Conservation (phyloP, 495 filamentous ascomycete species). For the Podospora tetraspora region DNA sequence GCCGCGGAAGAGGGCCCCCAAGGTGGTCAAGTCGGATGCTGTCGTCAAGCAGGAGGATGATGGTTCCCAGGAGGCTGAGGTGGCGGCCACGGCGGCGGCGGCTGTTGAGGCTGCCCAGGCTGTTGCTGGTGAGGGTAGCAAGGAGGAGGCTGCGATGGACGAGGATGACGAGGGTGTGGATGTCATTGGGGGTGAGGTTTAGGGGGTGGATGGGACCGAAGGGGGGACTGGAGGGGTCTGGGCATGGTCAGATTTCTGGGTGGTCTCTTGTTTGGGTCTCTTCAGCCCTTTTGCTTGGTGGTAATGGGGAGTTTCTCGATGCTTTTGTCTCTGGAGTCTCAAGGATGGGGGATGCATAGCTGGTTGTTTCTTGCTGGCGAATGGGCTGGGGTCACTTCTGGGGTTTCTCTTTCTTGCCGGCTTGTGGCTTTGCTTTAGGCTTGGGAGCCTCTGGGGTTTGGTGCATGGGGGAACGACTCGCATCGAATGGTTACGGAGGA, state of each 20-base stretch:
- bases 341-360: not conserved
- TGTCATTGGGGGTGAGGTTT: not conserved
- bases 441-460: not conserved
- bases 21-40: conserved; percentile 6
- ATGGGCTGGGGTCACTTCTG: not conserved
- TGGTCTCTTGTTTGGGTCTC: not conserved
- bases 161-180: not conserved
- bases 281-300: not conserved
- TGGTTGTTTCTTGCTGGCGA: not conserved
- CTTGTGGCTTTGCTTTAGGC: not conserved
- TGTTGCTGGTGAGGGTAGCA: not conserved
- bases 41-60: not conserved
- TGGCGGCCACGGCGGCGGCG: not conserved
- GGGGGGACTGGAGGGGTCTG: too few species aligned
- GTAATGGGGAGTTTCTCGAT: not conserved
- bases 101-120: not conserved
- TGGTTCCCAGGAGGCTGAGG: not conserved
- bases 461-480: not conserved
- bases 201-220: not conserved
- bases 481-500: not conserved
- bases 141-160: not conserved
- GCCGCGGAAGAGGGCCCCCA: conserved; percentile 1
- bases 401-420: not conserved
- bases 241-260: too few species aligned
- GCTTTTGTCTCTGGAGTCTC: not conserved